Evolutionary conservation across 2,329 filamentous ascomycete species (phyloP), one percentile per base, ranked within the genome.

Genomic region (Diaporthe ilicicola): DNA sequence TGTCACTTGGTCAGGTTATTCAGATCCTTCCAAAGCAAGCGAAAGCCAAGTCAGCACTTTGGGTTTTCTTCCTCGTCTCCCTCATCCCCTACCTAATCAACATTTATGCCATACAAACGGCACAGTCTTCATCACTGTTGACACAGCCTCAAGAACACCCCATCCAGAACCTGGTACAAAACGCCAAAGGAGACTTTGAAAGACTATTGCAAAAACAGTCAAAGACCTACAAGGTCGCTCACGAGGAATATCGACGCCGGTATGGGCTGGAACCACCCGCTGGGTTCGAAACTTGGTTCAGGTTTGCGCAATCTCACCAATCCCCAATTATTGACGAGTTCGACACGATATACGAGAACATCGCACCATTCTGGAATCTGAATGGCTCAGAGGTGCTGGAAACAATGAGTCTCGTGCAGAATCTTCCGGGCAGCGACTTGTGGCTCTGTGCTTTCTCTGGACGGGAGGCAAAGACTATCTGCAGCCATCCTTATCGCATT

Each of bases 291-390:
- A 76, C 72, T 3, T 88, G 86, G 86, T 85, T 81, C 24, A 72
- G 79, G 0, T 87, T 81, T 65, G 85, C 85, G 0, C 66, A 73
- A 1, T 73, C 74, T 0, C 76, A 84, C 1, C 34, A 82, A 2
- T 86, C 85, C 0, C 79, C 79, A 0, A 79, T 87, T 17, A 86
- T 88, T 32, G 85, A 88, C 70, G 82, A 87, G 2, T 88, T 85
- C 34, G 83, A 88, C 48, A 78, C 75, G 0, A 84, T 88, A 3
- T 75, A 81, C 53, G 70, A 82, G 0, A 72, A 76, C 0, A 73
- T 88, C 1, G 75, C 76, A 0, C 86, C 85, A 0, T 84, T 87
- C 50, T 78, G 80, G 71, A 77, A 72, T 3, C 37, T 86, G 0
- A 82, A 79, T 42, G 84, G 82, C 0, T 71, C 73, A 0, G 78